A percentile compares a stretch with the other conserved stretches of the same genome.
Conservation (phyloP, 148 eudicot genomes). For the Cornus kousa region DNA sequence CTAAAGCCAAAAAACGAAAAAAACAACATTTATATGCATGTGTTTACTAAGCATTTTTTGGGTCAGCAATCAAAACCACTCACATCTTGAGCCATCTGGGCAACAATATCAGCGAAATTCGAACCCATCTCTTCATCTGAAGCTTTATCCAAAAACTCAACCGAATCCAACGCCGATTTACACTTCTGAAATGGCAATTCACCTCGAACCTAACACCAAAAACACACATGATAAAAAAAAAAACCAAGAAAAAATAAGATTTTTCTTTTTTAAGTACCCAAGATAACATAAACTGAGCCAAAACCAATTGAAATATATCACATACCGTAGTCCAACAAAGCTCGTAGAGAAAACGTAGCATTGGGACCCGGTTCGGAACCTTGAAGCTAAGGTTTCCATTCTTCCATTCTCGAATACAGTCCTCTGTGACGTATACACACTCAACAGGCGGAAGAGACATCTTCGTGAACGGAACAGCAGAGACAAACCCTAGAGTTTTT, state of each 20-base stretch:
- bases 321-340: constrained; percentile 73
- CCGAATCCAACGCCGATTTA: constrained; percentile 80
- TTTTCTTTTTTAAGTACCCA: neutral
- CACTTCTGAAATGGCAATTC: constrained; percentile 83
- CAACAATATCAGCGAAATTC: constrained; percentile 75
- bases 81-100: constrained; percentile 96
- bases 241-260: neutral
- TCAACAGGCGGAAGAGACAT: constrained; percentile 73
- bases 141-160: constrained; percentile 50
- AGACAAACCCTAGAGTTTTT: constrained; percentile 8
- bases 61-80: constrained; percentile 24
- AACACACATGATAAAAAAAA: neutral
- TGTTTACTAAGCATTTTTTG: neutral
- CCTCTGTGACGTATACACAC: constrained; percentile 56
- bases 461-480: neutral
- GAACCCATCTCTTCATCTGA: constrained; percentile 65
- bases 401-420: constrained; percentile 60
- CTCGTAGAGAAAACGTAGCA: constrained; percentile 76
- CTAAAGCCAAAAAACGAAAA: neutral
- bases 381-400: constrained; percentile 61
- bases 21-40: neutral
- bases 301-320: neutral
- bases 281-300: neutral
- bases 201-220: constrained; percentile 59
- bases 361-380: constrained; percentile 43